Evolutionary conservation across 495 filamentous ascomycete genomes (phyloP).

Genomic region (Articulospora tetracladia): DNA sequence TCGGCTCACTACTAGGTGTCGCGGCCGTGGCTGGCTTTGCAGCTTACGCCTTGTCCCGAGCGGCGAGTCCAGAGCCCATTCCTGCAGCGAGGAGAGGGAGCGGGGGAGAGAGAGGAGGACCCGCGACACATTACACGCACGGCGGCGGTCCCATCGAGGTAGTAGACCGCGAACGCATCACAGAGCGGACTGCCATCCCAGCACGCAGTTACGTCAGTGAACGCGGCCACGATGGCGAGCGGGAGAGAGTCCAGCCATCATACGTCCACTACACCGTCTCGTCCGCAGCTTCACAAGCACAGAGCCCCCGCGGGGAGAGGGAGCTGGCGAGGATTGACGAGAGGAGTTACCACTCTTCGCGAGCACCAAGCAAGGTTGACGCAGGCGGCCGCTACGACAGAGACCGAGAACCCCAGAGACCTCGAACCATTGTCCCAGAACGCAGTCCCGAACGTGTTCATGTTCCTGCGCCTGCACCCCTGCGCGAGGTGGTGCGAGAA

Average conservation of each 20-base stretch:
- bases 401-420: background rate
- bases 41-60: slow-evolving; percentile 63
- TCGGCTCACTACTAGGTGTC: slow-evolving; percentile 66
- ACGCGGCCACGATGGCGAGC: background rate
- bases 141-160: background rate
- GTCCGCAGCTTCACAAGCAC: background rate
- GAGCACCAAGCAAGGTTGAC: background rate
- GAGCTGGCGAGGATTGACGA: slow-evolving; percentile 8
- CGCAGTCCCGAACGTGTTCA: background rate
- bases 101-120: background rate
- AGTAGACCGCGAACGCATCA: background rate
- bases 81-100: background rate
- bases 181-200: slow-evolving; percentile 9
- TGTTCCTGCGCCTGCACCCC: background rate
- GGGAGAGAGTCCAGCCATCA: background rate
- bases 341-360: slow-evolving; percentile 12
- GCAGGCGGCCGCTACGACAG: background rate
- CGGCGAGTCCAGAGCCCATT: slow-evolving; percentile 13
- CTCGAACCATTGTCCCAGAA: background rate
- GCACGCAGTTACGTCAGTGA: slow-evolving; percentile 11
- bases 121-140: slow-evolving; percentile 2
- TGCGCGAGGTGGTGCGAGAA: background rate
- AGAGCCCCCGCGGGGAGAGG: background rate
- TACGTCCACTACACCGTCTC: slow-evolving; percentile 12
- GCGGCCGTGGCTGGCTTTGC: slow-evolving; percentile 68